Evolutionary conservation across 129 eudicot genomes (phyloP).

Genomic region (Chrysanthemum seticuspe): DNA sequence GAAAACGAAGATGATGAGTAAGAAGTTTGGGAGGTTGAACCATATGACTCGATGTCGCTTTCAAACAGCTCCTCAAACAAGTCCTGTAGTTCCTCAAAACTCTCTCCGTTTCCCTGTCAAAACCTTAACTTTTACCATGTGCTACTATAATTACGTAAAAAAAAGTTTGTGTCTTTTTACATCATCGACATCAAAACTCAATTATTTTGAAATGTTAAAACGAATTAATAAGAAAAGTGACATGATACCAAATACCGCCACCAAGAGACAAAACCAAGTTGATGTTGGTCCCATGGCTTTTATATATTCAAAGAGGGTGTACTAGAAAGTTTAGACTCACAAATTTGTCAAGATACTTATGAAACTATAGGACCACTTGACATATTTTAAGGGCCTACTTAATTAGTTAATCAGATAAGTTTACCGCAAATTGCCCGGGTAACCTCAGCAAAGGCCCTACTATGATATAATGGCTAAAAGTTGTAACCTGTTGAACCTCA

Average conservation of each 20-base stretch:
- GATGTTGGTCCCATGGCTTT: constrained; percentile 15
- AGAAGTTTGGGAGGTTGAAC: constrained; percentile 32
- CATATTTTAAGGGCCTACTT: constrained; percentile 4
- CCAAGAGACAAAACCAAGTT: constrained; percentile 22
- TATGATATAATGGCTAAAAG: constrained; percentile 9
- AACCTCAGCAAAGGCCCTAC: constrained; percentile 11
- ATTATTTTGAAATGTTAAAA: neutral
- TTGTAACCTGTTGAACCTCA: neutral
- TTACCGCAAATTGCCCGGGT: neutral
- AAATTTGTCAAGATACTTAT: constrained; percentile 15
- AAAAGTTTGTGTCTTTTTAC: neutral
- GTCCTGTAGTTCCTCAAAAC: constrained; percentile 63
- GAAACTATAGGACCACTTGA: constrained; percentile 13
- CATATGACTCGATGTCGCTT: constrained; percentile 39
- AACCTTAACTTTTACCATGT: neutral
- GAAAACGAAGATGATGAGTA: constrained; percentile 39
- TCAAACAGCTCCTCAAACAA: constrained; percentile 70
- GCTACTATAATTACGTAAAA: neutral
- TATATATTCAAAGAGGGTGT: constrained; percentile 9
- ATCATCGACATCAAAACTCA: no score
- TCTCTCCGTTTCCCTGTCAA: constrained; percentile 62
- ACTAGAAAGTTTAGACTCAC: constrained; percentile 17
- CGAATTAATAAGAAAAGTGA: constrained; percentile 5
- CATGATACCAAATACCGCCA: constrained; percentile 12
- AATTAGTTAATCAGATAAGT: neutral